Evolutionary conservation across 2,329 filamentous ascomycete species (phyloP), one percentile per base, ranked within the genome.

Genomic region (Proliferodiscus dingleyae): DNA sequence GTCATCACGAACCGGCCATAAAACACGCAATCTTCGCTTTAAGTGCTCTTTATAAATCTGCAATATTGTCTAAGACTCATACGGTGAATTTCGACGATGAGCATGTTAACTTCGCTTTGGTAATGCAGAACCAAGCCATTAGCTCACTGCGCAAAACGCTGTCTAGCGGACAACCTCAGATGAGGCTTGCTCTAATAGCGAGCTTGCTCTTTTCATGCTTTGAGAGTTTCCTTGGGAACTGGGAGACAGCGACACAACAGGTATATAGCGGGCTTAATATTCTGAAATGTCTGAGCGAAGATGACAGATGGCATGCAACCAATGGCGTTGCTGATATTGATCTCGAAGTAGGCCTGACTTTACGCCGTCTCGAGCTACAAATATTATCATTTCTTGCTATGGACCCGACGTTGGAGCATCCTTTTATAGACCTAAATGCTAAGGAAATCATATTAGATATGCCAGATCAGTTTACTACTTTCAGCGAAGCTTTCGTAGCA

Each of bases 161-260:
- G 28, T 48, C 49, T 23, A 40, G 36, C 28, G 43, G 45, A 48
- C 15, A 42, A 37, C 48, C 44, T 47, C 45, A 45, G 26, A 43
- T 51, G 38, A 71, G 71, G 53, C 76, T 69, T 23, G 72, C 70
- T 47, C 69, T 83, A 11, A 80, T 83, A 71, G 73, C 77, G 15
- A 81, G 71, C 43, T 74, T 84, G 37, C 66, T 84, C 36, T 67
- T 84, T 41, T 74, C 78, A 16, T 82, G 77, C 60, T 83, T 84
- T 50, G 80, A 84, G 61, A 81, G 78, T 2, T 81, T 82, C 53
- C 73, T 80, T 24, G 78, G 78, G 21, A 72, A 81, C 50, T 47
- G 44, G 47, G 37, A 53, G 45, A 50, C 50, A 26, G 50, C 47
- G 19, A 42, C 47, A 43, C 44, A 53, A 47, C 50, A 53, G 34